Percentiles rank a stretch among this genome's conserved stretches.
These are phyloP conservation scores for Stentor coeruleus DNA, from an alignment of 73 alveolate species.

Conservation along the genomic window DNA sequence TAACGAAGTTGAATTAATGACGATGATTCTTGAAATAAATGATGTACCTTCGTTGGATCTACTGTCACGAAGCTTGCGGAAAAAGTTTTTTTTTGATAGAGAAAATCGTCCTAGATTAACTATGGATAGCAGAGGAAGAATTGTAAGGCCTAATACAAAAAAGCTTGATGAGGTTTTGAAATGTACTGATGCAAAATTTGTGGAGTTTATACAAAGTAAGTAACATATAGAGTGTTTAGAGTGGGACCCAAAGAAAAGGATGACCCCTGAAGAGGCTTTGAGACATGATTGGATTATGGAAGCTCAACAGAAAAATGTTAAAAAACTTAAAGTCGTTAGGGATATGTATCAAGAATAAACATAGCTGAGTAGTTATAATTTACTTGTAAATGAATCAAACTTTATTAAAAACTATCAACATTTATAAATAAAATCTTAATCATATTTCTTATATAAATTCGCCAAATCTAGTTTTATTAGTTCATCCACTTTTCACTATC, in stretches of 20 bases:
- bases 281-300: slow-evolving; percentile 67
- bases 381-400: too few species aligned
- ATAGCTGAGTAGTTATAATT: too few species aligned
- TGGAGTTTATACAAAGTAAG: slow-evolving; percentile 30
- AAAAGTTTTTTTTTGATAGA: too few species aligned
- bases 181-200: neutral
- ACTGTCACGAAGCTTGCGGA: neutral
- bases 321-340: too few species aligned
- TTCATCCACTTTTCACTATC: too few species aligned
- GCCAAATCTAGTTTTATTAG: too few species aligned
- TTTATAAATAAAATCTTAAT: too few species aligned
- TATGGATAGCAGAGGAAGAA: slow-evolving; percentile 34
- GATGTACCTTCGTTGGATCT: slow-evolving; percentile 22
- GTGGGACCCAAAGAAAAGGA: slow-evolving; percentile 79
- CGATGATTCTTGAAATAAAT: slow-evolving; percentile 5
- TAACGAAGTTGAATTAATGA: slow-evolving; percentile 60
- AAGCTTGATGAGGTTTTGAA: neutral
- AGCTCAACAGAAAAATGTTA: too few species aligned
- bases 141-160: slow-evolving; percentile 43
- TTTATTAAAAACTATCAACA: too few species aligned
- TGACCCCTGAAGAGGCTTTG: slow-evolving; percentile 71
- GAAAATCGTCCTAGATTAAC: neutral
- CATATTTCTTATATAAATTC: too few species aligned
- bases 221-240: slow-evolving; percentile 61
- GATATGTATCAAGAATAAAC: too few species aligned